Evolutionary conservation across 2,329 filamentous ascomycete species (phyloP).

Genomic region (Monosporascus sp.): DNA sequence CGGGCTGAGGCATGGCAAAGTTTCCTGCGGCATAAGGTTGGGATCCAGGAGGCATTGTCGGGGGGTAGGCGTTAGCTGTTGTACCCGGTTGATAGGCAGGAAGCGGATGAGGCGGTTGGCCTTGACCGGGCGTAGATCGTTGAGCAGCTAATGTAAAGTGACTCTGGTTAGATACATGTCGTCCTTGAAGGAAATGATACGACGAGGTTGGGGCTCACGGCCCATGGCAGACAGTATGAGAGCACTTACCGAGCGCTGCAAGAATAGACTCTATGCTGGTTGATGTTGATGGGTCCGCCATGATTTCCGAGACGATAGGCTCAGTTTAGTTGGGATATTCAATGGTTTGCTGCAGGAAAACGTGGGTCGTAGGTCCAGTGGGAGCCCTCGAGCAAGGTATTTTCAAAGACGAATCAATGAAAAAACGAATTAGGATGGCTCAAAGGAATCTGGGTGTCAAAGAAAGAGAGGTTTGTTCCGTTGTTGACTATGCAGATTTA

Average conservation of each 20-base stretch:
- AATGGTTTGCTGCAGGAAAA: background rate
- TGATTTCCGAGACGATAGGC: background rate
- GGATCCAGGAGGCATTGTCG: slow-evolving; percentile 33
- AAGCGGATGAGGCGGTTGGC: slow-evolving; percentile 30
- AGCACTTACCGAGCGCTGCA: slow-evolving; percentile 1
- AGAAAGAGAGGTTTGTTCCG: background rate
- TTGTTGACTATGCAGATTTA: background rate
- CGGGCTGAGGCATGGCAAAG: slow-evolving; percentile 59
- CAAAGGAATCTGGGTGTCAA: background rate
- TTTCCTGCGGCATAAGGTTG: slow-evolving; percentile 31
- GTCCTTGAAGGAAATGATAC: slow-evolving; percentile 4
- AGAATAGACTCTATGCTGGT: background rate
- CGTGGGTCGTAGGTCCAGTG: background rate
- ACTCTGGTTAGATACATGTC: slow-evolving; percentile 12
- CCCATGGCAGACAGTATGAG: background rate
- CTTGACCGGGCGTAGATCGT: slow-evolving; percentile 38
- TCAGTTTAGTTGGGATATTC: background rate
- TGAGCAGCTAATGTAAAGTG: slow-evolving; percentile 33
- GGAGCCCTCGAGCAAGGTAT: background rate
- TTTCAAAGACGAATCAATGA: background rate
- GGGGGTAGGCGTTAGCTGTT: slow-evolving; percentile 31
- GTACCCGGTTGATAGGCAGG: slow-evolving; percentile 29
- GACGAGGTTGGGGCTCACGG: slow-evolving; percentile 10
- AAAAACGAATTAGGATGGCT: background rate
- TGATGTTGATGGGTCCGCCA: background rate